Base-by-base conservation (phyloP, 345 rosid genomes). In the Lepidium aucheri region DNA sequence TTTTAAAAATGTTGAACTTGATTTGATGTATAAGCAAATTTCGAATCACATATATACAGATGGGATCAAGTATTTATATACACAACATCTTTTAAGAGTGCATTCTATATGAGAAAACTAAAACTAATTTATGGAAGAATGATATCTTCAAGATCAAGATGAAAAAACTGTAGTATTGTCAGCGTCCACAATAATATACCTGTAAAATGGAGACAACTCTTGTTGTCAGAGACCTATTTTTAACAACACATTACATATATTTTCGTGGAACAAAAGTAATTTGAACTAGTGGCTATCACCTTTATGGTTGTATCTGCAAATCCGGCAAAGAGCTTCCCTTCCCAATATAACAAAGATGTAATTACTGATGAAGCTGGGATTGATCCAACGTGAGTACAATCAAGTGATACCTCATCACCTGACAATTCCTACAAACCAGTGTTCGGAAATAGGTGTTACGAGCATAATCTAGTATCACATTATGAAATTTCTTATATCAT, bases 301-400 rank as follows among this genome's bases (percentile, higher is more conserved):
- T 81, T 90, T 42, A 90, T 24, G 20, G 69, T 76, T 65, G 74
- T 80, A 77, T 90, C 86, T 46, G 82, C 91, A 74, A 63, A 80
- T 69, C 94, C 98, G 2, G 77, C 89, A 76, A 83, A 87, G 71
- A 93, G 88, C 81, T 86, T 86, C 61, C 96, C 97, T 77, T 93
- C 86, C 74, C 80, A 78, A 77, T 71, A 85, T 26, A 80, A 72
- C 74, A 93, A 79, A 64, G 84, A 74, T 20, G 94, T 88, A 67
- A 90, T 62, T 24, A 82, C 91, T 35, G 97, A 86, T 53, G 68
- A 68, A 56, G 91, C 81, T 16, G 83, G 60, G 65, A 88, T 82
- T n/a, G 94, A 88, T 54, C 94, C 98, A 58, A 85, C 65, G 8
- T 76, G 57, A 67, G 73, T 69, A 44, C 73, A 73, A 22, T 90